Evolutionary conservation across 192 early-diverging fungal genomes (phyloP).

Genomic region (Backusella parvicylindrica): DNA sequence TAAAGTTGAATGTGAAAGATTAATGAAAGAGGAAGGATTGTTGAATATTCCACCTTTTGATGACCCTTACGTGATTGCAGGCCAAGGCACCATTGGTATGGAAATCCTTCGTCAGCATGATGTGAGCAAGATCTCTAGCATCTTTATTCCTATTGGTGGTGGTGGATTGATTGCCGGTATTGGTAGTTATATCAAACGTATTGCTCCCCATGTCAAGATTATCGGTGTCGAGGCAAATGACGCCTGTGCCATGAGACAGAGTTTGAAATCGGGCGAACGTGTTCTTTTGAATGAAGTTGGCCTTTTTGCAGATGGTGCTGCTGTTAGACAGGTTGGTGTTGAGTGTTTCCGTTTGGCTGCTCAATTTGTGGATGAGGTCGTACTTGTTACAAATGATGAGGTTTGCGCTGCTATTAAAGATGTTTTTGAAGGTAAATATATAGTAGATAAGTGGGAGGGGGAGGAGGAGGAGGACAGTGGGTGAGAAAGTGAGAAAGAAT

Average conservation of each 20-base stretch:
- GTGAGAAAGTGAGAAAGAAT: neutral
- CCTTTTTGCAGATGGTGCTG: constrained; percentile 96
- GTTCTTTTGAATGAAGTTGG: constrained; percentile 77
- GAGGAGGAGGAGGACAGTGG: neutral
- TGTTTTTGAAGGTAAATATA: constrained; percentile 61
- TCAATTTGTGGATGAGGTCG: constrained; percentile 84
- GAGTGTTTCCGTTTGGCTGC: constrained; percentile 83
- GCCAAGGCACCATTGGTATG: constrained; percentile 94
- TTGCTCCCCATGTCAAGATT: constrained; percentile 84
- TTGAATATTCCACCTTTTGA: constrained; percentile 98
- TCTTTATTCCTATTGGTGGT: constrained; percentile 92
- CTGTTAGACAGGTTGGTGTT: constrained; percentile 87
- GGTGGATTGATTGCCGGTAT: constrained; percentile 94
- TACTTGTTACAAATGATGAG: constrained; percentile 92
- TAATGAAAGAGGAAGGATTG: constrained; percentile 65
- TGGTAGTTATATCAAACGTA: constrained; percentile 88
- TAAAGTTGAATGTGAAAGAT: constrained; percentile 77
- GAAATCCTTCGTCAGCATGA: constrained; percentile 75
- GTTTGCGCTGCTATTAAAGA: constrained; percentile 93
- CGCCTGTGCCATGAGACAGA: constrained; percentile 85
- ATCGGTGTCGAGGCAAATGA: constrained; percentile 92
- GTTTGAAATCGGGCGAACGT: constrained; percentile 63
- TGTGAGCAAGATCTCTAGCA: constrained; percentile 70
- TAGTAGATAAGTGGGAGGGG: no score
- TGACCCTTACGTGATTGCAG: constrained; percentile 98